These are phyloP conservation scores for Bathelium albidoporum DNA, from an alignment of 495 filamentous ascomycete species.

Conservation along the genomic window DNA sequence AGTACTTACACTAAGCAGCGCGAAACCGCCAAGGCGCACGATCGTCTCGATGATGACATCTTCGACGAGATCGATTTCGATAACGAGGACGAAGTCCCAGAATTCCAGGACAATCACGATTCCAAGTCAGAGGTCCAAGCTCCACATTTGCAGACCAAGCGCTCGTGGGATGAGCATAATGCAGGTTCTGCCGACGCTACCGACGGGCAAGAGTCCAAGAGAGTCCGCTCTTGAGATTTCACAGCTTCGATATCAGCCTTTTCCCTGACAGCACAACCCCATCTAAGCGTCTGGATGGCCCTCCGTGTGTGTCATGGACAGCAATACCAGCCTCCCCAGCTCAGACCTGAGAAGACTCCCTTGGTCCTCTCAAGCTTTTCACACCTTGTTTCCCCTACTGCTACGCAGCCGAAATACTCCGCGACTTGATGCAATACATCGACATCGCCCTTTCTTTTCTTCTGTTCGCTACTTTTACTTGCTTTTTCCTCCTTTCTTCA, in stretches of 20 bases:
- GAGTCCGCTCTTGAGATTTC: background rate
- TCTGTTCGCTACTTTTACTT: background rate
- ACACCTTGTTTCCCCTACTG: too few species aligned
- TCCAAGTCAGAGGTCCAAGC: background rate
- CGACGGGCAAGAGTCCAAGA: background rate
- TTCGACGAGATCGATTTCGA: constrained; percentile 6
- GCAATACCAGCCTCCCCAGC: too few species aligned
- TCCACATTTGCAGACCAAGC: background rate
- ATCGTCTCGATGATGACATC: background rate
- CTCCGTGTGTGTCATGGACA: too few species aligned
- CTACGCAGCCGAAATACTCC: too few species aligned
- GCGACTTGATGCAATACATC: too few species aligned
- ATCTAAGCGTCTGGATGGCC: background rate
- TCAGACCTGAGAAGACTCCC: too few species aligned
- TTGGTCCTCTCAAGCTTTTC: too few species aligned
- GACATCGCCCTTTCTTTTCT: background rate
- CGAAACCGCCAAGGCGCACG: background rate
- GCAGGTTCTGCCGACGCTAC: background rate
- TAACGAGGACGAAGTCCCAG: background rate
- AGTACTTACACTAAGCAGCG: background rate
- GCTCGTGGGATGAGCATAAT: constrained; percentile 5
- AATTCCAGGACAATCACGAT: background rate
- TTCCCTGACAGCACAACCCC: background rate
- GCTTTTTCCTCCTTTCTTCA: background rate
- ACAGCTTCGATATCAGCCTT: background rate